phyloP scores from a whole-genome alignment of 768 basidiomycete species.

The Nidularia sp. region DNA sequence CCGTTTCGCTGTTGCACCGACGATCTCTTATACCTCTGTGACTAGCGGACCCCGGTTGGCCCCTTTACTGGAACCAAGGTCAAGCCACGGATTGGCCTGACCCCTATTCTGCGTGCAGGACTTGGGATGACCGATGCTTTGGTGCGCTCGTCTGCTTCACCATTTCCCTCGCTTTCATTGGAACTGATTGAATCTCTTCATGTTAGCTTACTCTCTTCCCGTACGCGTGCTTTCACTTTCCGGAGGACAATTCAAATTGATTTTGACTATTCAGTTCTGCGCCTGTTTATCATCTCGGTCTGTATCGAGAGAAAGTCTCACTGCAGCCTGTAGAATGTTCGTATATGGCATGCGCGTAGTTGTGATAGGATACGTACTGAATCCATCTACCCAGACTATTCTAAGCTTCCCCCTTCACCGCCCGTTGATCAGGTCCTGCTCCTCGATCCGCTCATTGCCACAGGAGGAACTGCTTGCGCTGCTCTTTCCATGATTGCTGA shows the following conservation, averaged over 20 bases:
- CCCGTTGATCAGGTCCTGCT: slow-evolving; percentile 84
- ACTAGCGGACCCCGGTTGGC: slow-evolving; percentile 74
- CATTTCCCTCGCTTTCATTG: not conserved
- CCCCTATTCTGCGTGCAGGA: slow-evolving; percentile 91
- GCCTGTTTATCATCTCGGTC: slow-evolving; percentile 85
- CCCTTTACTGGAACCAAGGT: slow-evolving; percentile 74
- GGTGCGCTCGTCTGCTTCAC: slow-evolving; percentile 28
- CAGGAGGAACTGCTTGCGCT: slow-evolving; percentile 88
- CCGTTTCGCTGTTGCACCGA: not conserved
- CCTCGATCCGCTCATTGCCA: slow-evolving; percentile 90
- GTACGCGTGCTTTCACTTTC: slow-evolving; percentile 33
- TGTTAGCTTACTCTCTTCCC: slow-evolving; percentile 72
- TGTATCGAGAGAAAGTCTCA: slow-evolving; percentile 83
- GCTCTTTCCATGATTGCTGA: slow-evolving; percentile 83
- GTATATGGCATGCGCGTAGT: slow-evolving; percentile 9
- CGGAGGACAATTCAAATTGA: not conserved
- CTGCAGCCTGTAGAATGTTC: slow-evolving; percentile 90
- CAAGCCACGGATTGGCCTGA: slow-evolving; percentile 76
- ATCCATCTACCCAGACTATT: slow-evolving; percentile 59
- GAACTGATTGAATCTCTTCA: no score
- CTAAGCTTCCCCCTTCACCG: slow-evolving; percentile 75
- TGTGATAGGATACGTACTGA: not conserved
- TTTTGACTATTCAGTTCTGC: slow-evolving; percentile 45
- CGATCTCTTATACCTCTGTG: slow-evolving; percentile 2
- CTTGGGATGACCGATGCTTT: slow-evolving; percentile 91